Conservation (phyloP, 2,329 filamentous ascomycete species). For the Curvularia spicifera region DNA sequence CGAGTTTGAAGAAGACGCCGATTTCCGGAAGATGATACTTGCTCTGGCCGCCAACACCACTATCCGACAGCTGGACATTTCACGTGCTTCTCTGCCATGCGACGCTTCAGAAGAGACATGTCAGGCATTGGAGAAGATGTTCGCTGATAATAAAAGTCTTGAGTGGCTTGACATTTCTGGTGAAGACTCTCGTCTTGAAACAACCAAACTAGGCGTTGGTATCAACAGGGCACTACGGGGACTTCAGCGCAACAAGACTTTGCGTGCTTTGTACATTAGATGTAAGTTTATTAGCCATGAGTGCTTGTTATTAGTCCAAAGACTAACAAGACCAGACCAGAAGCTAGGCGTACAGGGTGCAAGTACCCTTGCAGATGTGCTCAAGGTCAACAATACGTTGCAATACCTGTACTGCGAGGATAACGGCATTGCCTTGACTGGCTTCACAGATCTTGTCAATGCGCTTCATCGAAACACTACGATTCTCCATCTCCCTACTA, state of each 20-base stretch:
- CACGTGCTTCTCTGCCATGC: constrained; percentile 71
- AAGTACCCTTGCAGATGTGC: constrained; percentile 70
- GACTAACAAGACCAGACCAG: constrained; percentile 57
- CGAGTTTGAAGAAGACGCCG: constrained; percentile 69
- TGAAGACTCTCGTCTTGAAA: constrained; percentile 73
- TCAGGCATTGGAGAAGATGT: constrained; percentile 66
- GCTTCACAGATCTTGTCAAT: constrained; percentile 72
- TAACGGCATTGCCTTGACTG: constrained; percentile 74
- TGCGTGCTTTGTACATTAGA: constrained; percentile 69
- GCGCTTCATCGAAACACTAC: constrained; percentile 70
- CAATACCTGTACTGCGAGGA: constrained; percentile 73
- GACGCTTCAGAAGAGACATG: constrained; percentile 73
- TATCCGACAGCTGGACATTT: constrained; percentile 70
- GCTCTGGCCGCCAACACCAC: constrained; percentile 68
- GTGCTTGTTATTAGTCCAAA: no score
- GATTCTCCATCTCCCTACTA: constrained; percentile 66
- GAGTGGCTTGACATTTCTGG: constrained; percentile 73
- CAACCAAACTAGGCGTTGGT: constrained; percentile 71
- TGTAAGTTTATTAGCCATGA: constrained; percentile 32
- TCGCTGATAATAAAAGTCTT: constrained; percentile 70
- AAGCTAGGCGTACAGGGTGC: constrained; percentile 73
- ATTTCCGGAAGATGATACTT: constrained; percentile 68
- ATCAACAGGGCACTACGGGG: constrained; percentile 70
- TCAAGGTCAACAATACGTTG: constrained; percentile 68
- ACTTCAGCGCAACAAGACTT: constrained; percentile 66